Conservation (phyloP, 805 yeast species). For the Suhomyces prunicola region DNA sequence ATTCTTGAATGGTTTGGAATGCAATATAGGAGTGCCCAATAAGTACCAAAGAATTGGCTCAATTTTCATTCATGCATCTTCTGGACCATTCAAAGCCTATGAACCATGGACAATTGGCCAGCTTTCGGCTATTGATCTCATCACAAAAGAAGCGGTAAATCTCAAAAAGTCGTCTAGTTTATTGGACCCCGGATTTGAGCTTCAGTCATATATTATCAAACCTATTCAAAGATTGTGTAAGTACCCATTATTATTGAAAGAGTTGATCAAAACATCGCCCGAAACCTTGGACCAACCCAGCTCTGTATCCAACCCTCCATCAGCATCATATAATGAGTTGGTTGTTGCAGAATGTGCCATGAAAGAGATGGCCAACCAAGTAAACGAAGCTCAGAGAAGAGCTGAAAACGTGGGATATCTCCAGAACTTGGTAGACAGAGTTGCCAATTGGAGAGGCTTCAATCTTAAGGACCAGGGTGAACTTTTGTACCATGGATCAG, state of each 20-base stretch:
- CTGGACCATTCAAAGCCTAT: constrained; percentile 77
- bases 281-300: constrained; percentile 13
- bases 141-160: constrained; percentile 58
- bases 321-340: constrained; percentile 57
- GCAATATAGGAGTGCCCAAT: constrained; percentile 72
- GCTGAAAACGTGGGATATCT: constrained; percentile 79
- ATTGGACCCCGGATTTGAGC: constrained; percentile 81
- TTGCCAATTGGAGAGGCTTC: constrained; percentile 91
- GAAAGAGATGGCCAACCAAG: constrained; percentile 79
- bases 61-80: constrained; percentile 77
- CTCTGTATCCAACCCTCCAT: constrained; percentile 8
- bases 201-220: constrained; percentile 84
- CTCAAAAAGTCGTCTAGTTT: constrained; percentile 53
- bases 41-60: constrained; percentile 85
- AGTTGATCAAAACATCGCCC: constrained; percentile 66
- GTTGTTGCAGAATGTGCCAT: constrained; percentile 67
- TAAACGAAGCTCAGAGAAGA: constrained; percentile 90
- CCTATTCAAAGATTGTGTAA: constrained; percentile 97
- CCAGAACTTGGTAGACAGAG: constrained; percentile 67
- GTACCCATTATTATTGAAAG: constrained; percentile 80
- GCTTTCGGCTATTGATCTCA: constrained; percentile 78
- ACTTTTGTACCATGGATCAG: constrained; percentile 68
- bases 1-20: constrained; percentile 83
- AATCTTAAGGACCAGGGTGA: constrained; percentile 79
- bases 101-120: constrained; percentile 95